phyloP scores from a whole-genome alignment of 352 stramenopile genomes.

The Pelagophyceae sp. region DNA sequence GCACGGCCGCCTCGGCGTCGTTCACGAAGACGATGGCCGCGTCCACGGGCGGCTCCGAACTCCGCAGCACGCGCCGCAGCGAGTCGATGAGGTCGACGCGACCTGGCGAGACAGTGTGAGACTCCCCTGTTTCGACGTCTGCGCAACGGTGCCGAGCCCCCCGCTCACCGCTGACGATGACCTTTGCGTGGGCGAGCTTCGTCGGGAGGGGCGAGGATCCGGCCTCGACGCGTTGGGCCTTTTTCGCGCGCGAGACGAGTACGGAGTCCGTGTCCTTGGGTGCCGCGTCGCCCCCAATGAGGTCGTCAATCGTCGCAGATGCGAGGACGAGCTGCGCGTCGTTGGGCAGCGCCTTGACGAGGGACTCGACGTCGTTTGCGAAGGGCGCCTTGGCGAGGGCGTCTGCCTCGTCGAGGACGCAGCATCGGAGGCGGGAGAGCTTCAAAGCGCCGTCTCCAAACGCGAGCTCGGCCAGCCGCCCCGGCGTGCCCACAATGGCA shows the following conservation, averaged over 20 bases:
- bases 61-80: conserved; percentile 7
- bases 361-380: neutral
- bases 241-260: neutral
- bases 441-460: neutral
- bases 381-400: neutral
- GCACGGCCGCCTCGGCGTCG: neutral
- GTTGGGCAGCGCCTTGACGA: neutral
- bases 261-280: neutral
- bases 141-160: too few species aligned
- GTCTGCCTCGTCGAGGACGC: conserved; percentile 14
- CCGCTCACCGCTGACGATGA: neutral
- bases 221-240: neutral
- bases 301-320: neutral
- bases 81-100: neutral
- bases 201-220: neutral
- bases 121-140: too few species aligned
- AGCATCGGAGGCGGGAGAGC: neutral
- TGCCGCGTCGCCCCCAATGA: neutral
- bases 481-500: conserved; percentile 7
- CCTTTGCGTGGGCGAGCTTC: neutral
- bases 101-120: too few species aligned
- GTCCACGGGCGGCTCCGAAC: neutral
- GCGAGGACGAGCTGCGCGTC: neutral
- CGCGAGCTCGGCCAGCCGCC: conserved; percentile 12
- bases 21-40: conserved; percentile 19